Evolutionary conservation across 2,329 filamentous ascomycete species (phyloP).

Genomic region (Pseudogymnoascus pannorum): DNA sequence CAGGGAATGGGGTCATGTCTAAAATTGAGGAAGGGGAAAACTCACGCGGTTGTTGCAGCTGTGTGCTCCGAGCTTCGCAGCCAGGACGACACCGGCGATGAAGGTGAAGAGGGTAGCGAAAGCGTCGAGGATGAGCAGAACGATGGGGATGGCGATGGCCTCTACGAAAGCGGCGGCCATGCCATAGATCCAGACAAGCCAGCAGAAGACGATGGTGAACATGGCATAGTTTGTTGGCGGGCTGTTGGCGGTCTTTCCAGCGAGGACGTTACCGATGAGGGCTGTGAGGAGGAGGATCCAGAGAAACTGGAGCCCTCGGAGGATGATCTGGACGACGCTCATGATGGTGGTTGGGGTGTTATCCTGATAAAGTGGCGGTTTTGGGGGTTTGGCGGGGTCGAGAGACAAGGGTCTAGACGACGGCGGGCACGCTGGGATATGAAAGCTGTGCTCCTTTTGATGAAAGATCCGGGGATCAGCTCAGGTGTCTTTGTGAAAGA

Average conservation of each 20-base stretch:
- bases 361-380: neutral
- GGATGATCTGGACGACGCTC: conserved; percentile 17
- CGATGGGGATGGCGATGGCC: conserved; percentile 42
- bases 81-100: conserved; percentile 61
- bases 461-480: neutral
- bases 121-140: conserved; percentile 49
- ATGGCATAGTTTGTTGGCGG: conserved; percentile 54
- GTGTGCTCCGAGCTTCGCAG: conserved; percentile 60
- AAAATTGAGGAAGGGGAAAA: conserved; percentile 15
- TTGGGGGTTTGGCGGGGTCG: neutral
- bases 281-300: conserved; percentile 25
- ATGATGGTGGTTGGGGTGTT: conserved; percentile 12
- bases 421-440: conserved; percentile 2
- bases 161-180: conserved; percentile 49
- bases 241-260: conserved; percentile 53
- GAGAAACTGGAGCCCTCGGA: conserved; percentile 24
- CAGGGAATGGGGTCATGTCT: neutral
- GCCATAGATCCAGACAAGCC: conserved; percentile 59
- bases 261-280: conserved; percentile 28
- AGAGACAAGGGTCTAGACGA: conserved; percentile 3
- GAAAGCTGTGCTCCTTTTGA: conserved; percentile 6
- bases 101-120: conserved; percentile 59
- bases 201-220: conserved; percentile 60
- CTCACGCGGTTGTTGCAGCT: conserved; percentile 57
- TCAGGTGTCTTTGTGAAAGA: neutral